phyloP scores from a whole-genome alignment of 2,329 filamentous ascomycete genomes.

The Calcarisporium arbuscula region DNA sequence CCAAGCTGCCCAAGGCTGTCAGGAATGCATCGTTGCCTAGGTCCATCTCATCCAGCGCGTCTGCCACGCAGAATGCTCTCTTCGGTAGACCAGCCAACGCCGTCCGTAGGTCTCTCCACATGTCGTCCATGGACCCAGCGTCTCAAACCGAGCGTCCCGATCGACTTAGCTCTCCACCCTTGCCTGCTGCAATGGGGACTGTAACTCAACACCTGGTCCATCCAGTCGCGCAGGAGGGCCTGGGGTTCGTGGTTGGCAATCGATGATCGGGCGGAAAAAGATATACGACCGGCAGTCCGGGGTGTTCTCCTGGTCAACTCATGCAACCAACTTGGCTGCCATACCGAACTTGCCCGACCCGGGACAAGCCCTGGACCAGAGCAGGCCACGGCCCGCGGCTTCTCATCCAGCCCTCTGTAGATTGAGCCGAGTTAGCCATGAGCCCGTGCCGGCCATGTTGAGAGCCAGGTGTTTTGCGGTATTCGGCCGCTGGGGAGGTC shows the following conservation, averaged over 20 bases:
- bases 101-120: too few relatives aligned
- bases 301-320: slow-evolving; percentile 2
- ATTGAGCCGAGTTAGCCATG: slow-evolving; percentile 8
- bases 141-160: slow-evolving; percentile 3
- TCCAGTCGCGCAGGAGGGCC: slow-evolving; percentile 24
- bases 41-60: slow-evolving; percentile 41
- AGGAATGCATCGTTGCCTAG: slow-evolving; percentile 24
- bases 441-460: slow-evolving; percentile 11
- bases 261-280: slow-evolving; percentile 31
- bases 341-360: slow-evolving; percentile 31
- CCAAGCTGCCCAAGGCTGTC: slow-evolving; percentile 21
- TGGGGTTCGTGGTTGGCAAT: slow-evolving; percentile 23
- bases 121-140: too few relatives aligned
- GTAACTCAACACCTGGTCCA: slow-evolving; percentile 23
- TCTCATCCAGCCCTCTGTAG: slow-evolving; percentile 10
- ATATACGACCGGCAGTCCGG: slow-evolving; percentile 24
- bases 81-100: too few relatives aligned
- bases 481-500: slow-evolving; percentile 16
- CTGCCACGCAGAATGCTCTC: slow-evolving; percentile 30
- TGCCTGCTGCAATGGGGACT: slow-evolving; percentile 21
- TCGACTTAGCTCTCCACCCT: slow-evolving; percentile 11
- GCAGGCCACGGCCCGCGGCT: slow-evolving; percentile 8
- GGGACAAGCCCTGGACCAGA: slow-evolving; percentile 27
- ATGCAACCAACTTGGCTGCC: slow-evolving; percentile 17
- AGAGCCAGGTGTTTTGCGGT: slow-evolving; percentile 15